Percentiles rank a stretch among this genome's conserved stretches.
Conservation (phyloP, 2,329 filamentous ascomycete species). For the Neonectria punicea region DNA sequence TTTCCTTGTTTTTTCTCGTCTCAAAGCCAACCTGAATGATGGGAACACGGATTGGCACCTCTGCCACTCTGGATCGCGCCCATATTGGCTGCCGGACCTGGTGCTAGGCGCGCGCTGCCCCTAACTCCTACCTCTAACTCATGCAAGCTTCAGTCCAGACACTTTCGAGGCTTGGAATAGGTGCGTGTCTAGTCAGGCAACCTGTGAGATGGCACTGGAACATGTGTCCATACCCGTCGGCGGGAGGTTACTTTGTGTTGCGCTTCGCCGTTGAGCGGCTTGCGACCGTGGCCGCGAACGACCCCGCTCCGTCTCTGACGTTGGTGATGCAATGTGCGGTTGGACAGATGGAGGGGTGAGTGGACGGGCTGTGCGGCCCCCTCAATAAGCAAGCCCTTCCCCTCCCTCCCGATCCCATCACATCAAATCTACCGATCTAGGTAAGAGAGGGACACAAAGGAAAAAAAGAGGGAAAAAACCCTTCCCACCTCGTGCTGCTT, state of each 20-base stretch:
- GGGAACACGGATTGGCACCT: constrained; percentile 14
- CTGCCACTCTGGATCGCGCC: constrained; percentile 3
- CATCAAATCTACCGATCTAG: background rate
- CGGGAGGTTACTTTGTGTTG: background rate
- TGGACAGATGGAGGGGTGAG: constrained; percentile 7
- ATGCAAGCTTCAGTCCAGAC: background rate
- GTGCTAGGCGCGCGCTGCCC: background rate
- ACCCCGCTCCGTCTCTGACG: constrained; percentile 19
- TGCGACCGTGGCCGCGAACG: constrained; percentile 4
- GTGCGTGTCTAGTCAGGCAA: no score
- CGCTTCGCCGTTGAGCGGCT: background rate
- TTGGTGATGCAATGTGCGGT: constrained; percentile 18
- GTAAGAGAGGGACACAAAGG: background rate
- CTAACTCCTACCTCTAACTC: background rate
- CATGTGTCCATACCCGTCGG: background rate
- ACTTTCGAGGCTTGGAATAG: background rate
- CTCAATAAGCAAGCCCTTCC: background rate
- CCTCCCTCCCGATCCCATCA: background rate
- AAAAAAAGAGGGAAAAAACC: background rate
- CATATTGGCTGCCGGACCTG: constrained; percentile 12
- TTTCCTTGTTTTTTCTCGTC: constrained; percentile 17
- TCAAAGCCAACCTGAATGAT: background rate
- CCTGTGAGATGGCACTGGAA: no score
- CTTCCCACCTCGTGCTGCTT: constrained; percentile 16
- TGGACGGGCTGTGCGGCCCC: constrained; percentile 5